Conservation (phyloP, 2,329 filamentous ascomycete species). For the Clarireedia hainanense region DNA sequence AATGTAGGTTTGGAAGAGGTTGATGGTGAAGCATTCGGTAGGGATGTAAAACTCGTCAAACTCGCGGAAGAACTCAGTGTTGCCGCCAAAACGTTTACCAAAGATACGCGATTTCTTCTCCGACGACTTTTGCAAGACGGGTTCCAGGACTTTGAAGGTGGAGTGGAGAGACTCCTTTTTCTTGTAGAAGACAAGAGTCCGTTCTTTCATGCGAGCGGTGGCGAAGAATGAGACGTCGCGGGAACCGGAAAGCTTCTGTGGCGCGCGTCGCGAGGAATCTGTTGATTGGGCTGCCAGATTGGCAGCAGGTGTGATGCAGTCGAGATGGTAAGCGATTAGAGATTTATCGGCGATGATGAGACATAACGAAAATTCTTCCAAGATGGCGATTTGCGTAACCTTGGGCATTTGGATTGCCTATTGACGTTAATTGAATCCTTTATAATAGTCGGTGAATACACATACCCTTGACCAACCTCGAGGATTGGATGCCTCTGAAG, state of each 20-base stretch:
- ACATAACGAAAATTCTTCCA: conserved; percentile 93
- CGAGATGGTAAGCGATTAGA: conserved; percentile 87
- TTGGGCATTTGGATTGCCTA: conserved; percentile 65
- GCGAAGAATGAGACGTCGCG: conserved; percentile 97
- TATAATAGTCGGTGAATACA: conserved; percentile 12
- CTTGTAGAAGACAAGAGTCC: conserved; percentile 92
- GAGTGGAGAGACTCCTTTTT: conserved; percentile 87
- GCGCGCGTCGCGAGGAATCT: conserved; percentile 75
- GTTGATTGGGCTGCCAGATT: conserved; percentile 49
- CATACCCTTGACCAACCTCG: conserved; percentile 83
- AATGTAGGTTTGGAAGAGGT: conserved; percentile 91
- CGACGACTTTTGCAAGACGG: conserved; percentile 85
- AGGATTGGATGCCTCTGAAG: conserved; percentile 81
- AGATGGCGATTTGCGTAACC: conserved; percentile 87
- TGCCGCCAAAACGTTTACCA: conserved; percentile 51
- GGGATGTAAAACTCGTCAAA: conserved; percentile 99
- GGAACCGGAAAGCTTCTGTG: conserved; percentile 77
- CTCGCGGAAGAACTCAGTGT: conserved; percentile 92
- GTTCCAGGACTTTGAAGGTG: conserved; percentile 94
- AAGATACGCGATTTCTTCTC: conserved; percentile 71
- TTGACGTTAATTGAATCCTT: neutral
- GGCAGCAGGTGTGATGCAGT: conserved; percentile 63
- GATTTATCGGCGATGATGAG: conserved; percentile 86
- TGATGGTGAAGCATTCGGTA: conserved; percentile 88
- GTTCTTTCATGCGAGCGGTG: conserved; percentile 93